Percentiles rank a stretch among this genome's conserved stretches.
phyloP scores from a whole-genome alignment of 169 alveolate species.

The Plasmodium relictum region DNA sequence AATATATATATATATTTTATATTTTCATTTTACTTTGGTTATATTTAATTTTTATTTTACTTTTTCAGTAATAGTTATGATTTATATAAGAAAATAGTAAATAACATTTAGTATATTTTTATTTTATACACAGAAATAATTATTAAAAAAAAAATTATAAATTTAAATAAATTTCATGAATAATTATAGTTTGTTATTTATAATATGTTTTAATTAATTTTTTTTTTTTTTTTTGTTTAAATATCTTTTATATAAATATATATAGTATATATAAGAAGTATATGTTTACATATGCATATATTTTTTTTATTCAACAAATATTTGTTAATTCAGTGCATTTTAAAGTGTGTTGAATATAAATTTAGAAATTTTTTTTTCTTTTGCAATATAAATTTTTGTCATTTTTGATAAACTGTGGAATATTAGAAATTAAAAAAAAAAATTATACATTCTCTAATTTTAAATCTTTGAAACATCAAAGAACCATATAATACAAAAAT shows the following conservation, averaged over 20 bases:
- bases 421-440: background rate
- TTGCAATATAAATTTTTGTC: background rate
- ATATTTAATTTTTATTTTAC: too few relatives aligned
- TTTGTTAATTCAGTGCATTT: conserved; percentile 3
- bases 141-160: background rate
- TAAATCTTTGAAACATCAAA: too few relatives aligned
- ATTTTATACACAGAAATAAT: too few relatives aligned
- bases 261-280: background rate
- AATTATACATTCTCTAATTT: background rate
- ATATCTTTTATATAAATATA: background rate
- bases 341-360: background rate
- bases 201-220: conserved; percentile 3
- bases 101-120: too few relatives aligned
- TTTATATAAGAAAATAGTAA: too few relatives aligned
- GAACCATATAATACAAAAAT: too few relatives aligned
- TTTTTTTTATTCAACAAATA: background rate
- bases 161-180: background rate
- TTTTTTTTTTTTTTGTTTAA: conserved; percentile 1
- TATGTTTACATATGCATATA: background rate
- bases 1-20: too few relatives aligned
- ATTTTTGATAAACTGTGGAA: background rate
- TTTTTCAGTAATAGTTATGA: too few relatives aligned
- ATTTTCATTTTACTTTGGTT: too few relatives aligned
- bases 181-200: background rate
- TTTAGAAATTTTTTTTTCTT: background rate